These are phyloP conservation scores for Fraxinus floribunda DNA, from an alignment of 305 asterid species.

Conservation along the genomic window DNA sequence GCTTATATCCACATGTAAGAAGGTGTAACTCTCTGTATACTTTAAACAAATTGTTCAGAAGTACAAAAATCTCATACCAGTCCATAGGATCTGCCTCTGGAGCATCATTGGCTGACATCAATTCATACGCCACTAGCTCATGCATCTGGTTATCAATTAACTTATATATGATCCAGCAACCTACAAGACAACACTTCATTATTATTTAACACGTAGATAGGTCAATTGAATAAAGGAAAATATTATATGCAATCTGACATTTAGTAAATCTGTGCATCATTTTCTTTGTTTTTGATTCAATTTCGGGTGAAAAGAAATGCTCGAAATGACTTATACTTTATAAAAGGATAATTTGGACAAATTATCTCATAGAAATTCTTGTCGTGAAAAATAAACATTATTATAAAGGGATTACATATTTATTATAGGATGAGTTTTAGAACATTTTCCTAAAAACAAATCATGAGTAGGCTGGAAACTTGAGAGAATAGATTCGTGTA, in stretches of 20 bases:
- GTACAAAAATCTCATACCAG: conserved; percentile 55
- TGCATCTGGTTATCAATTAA: conserved; percentile 48
- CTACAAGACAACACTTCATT: conserved; percentile 39
- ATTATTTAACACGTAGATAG: conserved; percentile 14
- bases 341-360: conserved; percentile 9
- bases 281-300: neutral
- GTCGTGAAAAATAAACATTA: neutral
- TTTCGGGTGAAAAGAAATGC: neutral
- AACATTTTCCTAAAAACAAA: neutral
- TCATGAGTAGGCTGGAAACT: neutral
- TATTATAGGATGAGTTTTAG: conserved; percentile 2
- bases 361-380: neutral
- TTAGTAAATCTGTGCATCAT: neutral
- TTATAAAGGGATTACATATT: neutral
- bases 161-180: conserved; percentile 88
- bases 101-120: conserved; percentile 96
- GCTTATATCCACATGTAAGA: neutral
- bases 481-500: conserved; percentile 7
- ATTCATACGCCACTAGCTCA: conserved; percentile 70
- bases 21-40: neutral
- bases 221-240: conserved; percentile 15
- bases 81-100: conserved; percentile 96
- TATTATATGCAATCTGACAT: neutral
- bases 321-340: conserved; percentile 4
- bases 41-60: neutral